Evolutionary conservation across 2,329 filamentous ascomycete species (phyloP).

Genomic region (Fusarium palustre): DNA sequence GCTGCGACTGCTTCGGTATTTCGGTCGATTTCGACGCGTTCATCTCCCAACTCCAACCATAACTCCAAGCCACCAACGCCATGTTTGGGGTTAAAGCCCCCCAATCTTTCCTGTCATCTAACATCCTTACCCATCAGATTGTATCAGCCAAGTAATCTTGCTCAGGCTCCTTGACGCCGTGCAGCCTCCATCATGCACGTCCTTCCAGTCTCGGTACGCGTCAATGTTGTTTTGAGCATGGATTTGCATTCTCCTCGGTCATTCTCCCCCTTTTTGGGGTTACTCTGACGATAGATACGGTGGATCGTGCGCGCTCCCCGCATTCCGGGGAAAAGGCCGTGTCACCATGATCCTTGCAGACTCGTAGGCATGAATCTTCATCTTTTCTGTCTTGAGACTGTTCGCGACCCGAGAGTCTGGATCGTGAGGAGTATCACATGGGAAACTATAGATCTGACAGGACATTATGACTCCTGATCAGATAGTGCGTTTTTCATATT

Average conservation of each 20-base stretch:
- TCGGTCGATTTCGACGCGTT: constrained; percentile 14
- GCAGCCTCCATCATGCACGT: background rate
- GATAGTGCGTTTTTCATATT: too few species aligned
- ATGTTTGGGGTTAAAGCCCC: constrained; percentile 25
- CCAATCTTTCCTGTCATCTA: constrained; percentile 12
- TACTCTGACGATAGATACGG: background rate
- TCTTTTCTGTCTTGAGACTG: background rate
- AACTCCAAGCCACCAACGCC: background rate
- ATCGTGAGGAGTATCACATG: background rate
- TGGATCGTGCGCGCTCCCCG: background rate
- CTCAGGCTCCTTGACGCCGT: background rate
- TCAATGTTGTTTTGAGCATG: background rate
- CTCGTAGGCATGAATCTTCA: background rate
- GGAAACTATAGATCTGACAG: background rate
- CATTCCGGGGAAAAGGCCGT: constrained; percentile 5
- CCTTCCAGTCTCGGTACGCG: background rate
- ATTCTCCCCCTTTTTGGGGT: constrained; percentile 1
- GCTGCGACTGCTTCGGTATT: background rate
- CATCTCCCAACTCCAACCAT: constrained; percentile 3
- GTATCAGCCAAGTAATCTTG: background rate
- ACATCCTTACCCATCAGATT: background rate
- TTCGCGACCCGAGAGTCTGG: background rate
- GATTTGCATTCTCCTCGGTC: background rate
- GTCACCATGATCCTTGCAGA: background rate
- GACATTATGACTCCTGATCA: too few species aligned